Conservation (phyloP, 1,284 basidiomycete genomes). For the Ustilago xerochloae region DNA sequence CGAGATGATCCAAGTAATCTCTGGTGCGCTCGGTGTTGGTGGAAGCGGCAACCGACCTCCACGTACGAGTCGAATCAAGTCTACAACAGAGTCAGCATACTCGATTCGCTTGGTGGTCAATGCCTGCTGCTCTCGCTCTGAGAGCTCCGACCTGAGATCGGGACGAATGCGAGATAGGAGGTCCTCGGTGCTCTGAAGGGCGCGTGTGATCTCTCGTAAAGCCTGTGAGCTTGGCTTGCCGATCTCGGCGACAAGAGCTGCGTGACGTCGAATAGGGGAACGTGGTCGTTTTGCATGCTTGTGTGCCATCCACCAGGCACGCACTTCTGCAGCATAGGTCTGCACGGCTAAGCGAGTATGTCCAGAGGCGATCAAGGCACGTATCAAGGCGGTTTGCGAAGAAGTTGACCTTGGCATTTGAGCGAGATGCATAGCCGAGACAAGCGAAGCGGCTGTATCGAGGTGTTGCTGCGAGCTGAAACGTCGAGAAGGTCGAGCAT, state of each 20-base stretch:
- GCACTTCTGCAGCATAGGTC: slow-evolving; percentile 25
- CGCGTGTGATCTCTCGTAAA: slow-evolving; percentile 23
- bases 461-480: slow-evolving; percentile 23
- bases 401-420: slow-evolving; percentile 18
- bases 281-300: slow-evolving; percentile 16
- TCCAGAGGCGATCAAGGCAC: slow-evolving; percentile 26
- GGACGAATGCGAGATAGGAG: slow-evolving; percentile 17
- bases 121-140: slow-evolving; percentile 10
- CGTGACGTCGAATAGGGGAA: slow-evolving; percentile 10
- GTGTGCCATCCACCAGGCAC: slow-evolving; percentile 40
- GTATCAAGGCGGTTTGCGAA: slow-evolving; percentile 28
- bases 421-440: slow-evolving; percentile 20
- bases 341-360: slow-evolving; percentile 16
- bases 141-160: slow-evolving; percentile 16
- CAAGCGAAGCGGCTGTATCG: slow-evolving; percentile 19
- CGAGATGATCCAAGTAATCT: slow-evolving; percentile 41
- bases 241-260: slow-evolving; percentile 16
- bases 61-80: slow-evolving; percentile 29
- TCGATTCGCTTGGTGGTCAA: slow-evolving; percentile 23
- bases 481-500: slow-evolving; percentile 21
- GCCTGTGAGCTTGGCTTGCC: slow-evolving; percentile 38
- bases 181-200: slow-evolving; percentile 17
- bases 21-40: slow-evolving; percentile 11
- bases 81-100: slow-evolving; percentile 27
- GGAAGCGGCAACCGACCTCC: slow-evolving; percentile 25